Evolutionary conservation across 2,329 filamentous ascomycete genomes (phyloP).

Genomic region (Penicillium hesseltinei): DNA sequence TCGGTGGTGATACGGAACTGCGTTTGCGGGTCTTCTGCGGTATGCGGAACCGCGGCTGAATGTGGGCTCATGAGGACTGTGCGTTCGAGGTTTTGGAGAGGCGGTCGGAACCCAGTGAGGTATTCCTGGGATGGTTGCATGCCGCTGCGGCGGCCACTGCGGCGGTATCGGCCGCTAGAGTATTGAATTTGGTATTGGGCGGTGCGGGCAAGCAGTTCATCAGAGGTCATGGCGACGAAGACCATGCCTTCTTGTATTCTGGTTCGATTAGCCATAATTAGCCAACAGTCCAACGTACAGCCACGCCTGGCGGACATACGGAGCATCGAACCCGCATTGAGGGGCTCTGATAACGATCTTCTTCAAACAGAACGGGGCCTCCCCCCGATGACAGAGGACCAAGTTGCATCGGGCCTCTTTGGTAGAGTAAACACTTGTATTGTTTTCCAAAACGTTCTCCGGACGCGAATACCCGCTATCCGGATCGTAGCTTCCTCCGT

Average conservation of each 20-base stretch:
- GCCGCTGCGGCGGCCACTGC: slow-evolving; percentile 29
- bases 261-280: slow-evolving; percentile 24
- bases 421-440: slow-evolving; percentile 85
- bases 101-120: slow-evolving; percentile 37
- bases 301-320: slow-evolving; percentile 58
- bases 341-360: slow-evolving; percentile 88
- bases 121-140: slow-evolving; percentile 43
- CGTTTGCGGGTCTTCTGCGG: slow-evolving; percentile 22
- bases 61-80: slow-evolving; percentile 24
- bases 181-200: slow-evolving; percentile 74
- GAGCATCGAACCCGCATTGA: slow-evolving; percentile 74
- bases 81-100: slow-evolving; percentile 35
- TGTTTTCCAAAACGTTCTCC: slow-evolving; percentile 80
- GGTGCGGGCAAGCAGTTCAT: slow-evolving; percentile 71
- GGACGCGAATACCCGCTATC: slow-evolving; percentile 59
- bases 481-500: slow-evolving; percentile 68
- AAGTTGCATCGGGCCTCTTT: slow-evolving; percentile 86
- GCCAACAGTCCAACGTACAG: slow-evolving; percentile 25
- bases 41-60: slow-evolving; percentile 27
- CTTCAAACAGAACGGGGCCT: slow-evolving; percentile 76
- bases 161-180: slow-evolving; percentile 33
- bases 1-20: slow-evolving; percentile 39
- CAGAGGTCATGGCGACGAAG: slow-evolving; percentile 81
- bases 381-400: slow-evolving; percentile 75
- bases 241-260: slow-evolving; percentile 90